Base-by-base conservation (phyloP, 2,329 filamentous ascomycete species). In the Paramyrothecium roridum region DNA sequence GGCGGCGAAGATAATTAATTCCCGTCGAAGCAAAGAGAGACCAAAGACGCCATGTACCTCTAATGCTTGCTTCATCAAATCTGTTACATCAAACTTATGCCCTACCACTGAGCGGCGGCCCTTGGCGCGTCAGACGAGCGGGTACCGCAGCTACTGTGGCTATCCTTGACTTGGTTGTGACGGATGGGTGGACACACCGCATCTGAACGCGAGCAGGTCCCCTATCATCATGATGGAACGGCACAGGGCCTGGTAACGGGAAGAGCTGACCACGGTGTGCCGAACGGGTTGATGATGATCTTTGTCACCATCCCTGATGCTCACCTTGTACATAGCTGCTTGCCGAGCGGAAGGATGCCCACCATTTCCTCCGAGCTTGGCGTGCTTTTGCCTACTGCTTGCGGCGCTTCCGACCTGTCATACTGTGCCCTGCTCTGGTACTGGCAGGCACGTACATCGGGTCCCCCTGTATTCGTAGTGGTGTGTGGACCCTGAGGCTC, bases 401-500 rank as follows among this genome's bases (percentile, higher is more conserved):
- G 26, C 26, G 26, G 26, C 10, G 26, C 10, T 30, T 30, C 26
- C 26, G 26, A 30, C 26, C 26, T 10, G 26, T 30, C 26, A 10
- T 30, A 30, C 26, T 30, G 26, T 30, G 26, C 26, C 26, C 26
- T 30, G 10, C 26, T 30, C 26, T 10, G 26, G 26, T 30, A 43
- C n/a, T 7, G 37, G 37, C 13, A 43, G n/a, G 37, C 6, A 43
- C 13, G 37, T 19, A 8, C 37, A 17, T 19, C 37, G 16, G 30
- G 48, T 19, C 40, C 50, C 49, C 40, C 50, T 43, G 50, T 20
- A 19, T 56, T 56, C 33, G 55, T 48, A n/a, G 49, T 50, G 51
- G 53, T 55, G 56, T 59, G 62, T 65, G 63, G 62, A 65, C 63
- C 63, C 63, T 65, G 63, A 65, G 58, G 62, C 63, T 65, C 63